Evolutionary conservation across 306 rosid genomes (phyloP).

Genomic region (Quercus cerris): DNA sequence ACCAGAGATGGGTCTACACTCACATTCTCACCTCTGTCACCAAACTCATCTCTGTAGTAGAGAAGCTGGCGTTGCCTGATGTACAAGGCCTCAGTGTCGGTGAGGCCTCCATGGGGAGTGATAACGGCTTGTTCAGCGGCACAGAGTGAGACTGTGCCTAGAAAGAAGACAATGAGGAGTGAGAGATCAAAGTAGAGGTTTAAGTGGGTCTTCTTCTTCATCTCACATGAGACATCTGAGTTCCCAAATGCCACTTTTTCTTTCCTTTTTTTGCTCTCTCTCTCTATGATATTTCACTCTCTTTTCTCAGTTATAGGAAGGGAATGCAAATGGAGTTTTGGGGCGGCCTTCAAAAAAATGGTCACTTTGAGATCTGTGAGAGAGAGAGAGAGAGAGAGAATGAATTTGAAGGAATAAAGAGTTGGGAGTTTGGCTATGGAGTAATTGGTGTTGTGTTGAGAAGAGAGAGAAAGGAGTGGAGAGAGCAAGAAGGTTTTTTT

Average conservation of each 20-base stretch:
- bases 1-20: slow-evolving; percentile 65
- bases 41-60: slow-evolving; percentile 75
- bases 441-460: no score
- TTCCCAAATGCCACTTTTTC: slow-evolving; percentile 31
- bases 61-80: slow-evolving; percentile 83
- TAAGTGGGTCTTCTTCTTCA: slow-evolving; percentile 63
- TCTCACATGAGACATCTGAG: slow-evolving; percentile 84
- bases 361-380: slow-evolving; percentile 28
- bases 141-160: slow-evolving; percentile 18
- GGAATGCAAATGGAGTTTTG: slow-evolving; percentile 1
- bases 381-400: not conserved
- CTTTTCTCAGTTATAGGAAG: not conserved
- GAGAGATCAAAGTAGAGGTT: slow-evolving; percentile 5
- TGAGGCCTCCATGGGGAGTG: slow-evolving; percentile 51
- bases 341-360: slow-evolving; percentile 12
- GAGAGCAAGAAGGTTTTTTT: not conserved
- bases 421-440: not conserved
- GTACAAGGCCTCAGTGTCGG: slow-evolving; percentile 47
- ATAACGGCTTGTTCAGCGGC: not conserved
- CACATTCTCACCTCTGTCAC: slow-evolving; percentile 73
- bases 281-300: not conserved
- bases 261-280: not conserved
- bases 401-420: not conserved
- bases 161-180: slow-evolving; percentile 21
- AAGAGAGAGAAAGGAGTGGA: not conserved